Percentiles rank a stretch among this genome's conserved stretches.
Evolutionary conservation across 1,139 yeast species (phyloP).

Genomic region (Candida sojae): DNA sequence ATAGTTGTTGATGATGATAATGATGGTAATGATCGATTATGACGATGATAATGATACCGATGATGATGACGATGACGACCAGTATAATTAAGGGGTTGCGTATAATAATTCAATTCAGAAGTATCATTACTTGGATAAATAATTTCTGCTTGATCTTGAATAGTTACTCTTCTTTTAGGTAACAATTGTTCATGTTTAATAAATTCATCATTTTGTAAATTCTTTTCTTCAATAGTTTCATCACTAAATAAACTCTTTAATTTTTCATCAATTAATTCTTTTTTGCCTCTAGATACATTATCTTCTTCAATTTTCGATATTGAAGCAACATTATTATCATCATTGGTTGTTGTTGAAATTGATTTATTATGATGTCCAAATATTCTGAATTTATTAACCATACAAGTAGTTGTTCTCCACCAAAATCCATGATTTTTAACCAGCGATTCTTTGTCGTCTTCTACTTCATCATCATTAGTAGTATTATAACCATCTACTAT

Average conservation of each 20-base stretch:
- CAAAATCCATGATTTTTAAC: background rate
- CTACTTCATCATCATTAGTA: background rate
- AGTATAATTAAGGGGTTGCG: background rate
- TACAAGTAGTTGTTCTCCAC: background rate
- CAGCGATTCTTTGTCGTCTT: background rate
- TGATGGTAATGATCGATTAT: background rate
- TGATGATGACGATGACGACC: too few species aligned
- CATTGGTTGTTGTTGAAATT: background rate
- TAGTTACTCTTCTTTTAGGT: constrained; percentile 11
- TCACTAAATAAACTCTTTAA: constrained; percentile 7
- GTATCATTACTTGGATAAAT: constrained; percentile 5
- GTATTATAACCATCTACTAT: background rate
- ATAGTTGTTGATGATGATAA: background rate
- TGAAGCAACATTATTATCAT: too few species aligned
- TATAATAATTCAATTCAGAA: constrained; percentile 1
- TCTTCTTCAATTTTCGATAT: background rate
- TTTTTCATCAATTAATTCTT: constrained; percentile 1
- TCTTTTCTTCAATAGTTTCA: constrained; percentile 3
- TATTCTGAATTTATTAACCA: constrained; percentile 1
- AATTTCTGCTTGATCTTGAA: constrained; percentile 11
- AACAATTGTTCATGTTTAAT: background rate
- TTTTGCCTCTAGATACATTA: background rate
- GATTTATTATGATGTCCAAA: background rate
- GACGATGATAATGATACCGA: background rate
- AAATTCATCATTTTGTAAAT: background rate